Base-by-base conservation (phyloP, 768 basidiomycete genomes). In the Suillus luteus region DNA sequence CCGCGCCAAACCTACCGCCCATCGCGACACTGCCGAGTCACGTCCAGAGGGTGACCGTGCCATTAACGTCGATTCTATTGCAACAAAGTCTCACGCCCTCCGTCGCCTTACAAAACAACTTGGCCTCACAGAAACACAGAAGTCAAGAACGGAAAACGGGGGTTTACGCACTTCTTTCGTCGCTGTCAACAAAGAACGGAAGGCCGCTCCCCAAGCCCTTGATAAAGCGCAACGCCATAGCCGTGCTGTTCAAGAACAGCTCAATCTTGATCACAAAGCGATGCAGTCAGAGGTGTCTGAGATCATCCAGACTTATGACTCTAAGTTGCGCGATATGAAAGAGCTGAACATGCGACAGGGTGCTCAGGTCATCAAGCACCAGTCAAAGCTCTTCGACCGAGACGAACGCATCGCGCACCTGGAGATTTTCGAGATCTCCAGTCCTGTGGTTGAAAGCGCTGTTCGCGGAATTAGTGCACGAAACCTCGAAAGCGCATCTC, bases 291-390 rank as follows among this genome's bases (percentile, higher is more conserved):
- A n/a, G 31, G 17, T 11, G 5, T 33, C 31, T 2, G 17, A 54
- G 19, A 54, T 31, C 2, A 54, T 54, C 19, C 31, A 12, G 52
- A 10, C 52, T 17, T n/a, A 54, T 31, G 31, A 19, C 17, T 54
- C 5, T 31, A 33, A 51, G 15, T 51, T 17, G 27, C 49, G 27
- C 49, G 15, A 54, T 19, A 11, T 54, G 19, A 33, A 54, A 10
- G 52, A 19, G 19, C 52, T 33, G 31, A 54, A 54, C 12, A 54
- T 54, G 31, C 52, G 19, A 54, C 52, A 54, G 5, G 19, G 52
- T 17, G 52, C 52, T 33, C 52, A 19, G 52, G 52, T 33, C 31
- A 54, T 33, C 52, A 33, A 54, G 52, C 52, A n/a, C 19, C 52
- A 33, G 52, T 54, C 31, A 19, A 54, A 11, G 52, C 52, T 54